These are phyloP conservation scores for Yarrowia sp. DNA, from an alignment of 805 yeast species.

Conservation along the genomic window DNA sequence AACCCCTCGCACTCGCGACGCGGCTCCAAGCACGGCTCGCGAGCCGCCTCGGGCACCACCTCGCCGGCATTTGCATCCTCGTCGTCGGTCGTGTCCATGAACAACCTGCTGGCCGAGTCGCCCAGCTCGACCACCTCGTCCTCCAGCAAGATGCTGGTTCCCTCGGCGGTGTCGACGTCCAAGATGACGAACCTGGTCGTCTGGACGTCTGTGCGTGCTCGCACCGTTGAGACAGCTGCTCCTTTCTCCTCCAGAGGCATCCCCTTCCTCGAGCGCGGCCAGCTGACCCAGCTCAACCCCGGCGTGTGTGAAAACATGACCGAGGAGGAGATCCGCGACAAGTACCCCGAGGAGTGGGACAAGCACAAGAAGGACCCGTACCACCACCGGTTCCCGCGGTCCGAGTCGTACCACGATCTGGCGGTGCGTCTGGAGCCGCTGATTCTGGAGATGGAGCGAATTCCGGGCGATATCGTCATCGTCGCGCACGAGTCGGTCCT, in stretches of 20 bases:
- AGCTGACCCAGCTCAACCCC: conserved; percentile 83
- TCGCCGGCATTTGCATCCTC: conserved; percentile 23
- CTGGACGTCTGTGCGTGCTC: conserved; percentile 91
- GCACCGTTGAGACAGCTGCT: conserved; percentile 78
- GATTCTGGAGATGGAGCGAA: conserved; percentile 88
- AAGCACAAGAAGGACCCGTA: conserved; percentile 76
- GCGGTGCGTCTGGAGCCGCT: conserved; percentile 93
- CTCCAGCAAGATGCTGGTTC: conserved; percentile 9
- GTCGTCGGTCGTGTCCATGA: conserved; percentile 9
- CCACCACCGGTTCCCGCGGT: conserved; percentile 86
- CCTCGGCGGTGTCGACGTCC: conserved; percentile 19
- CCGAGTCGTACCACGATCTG: conserved; percentile 93
- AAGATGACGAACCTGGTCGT: conserved; percentile 66
- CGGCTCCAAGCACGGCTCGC: conserved; percentile 8
- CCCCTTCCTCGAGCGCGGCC: conserved; percentile 70
- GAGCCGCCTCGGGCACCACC: conserved; percentile 6
- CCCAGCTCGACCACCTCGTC: not conserved
- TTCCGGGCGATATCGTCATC: conserved; percentile 73
- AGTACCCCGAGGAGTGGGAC: conserved; percentile 67
- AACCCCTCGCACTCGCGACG: conserved; percentile 12
- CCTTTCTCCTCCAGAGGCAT: conserved; percentile 60
- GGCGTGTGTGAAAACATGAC: conserved; percentile 77
- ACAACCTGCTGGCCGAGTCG: conserved; percentile 1
- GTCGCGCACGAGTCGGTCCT: conserved; percentile 92
- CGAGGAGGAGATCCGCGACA: conserved; percentile 54